These are phyloP conservation scores for Suhomyces sp. DNA, from an alignment of 805 yeast genomes.

Conservation along the genomic window DNA sequence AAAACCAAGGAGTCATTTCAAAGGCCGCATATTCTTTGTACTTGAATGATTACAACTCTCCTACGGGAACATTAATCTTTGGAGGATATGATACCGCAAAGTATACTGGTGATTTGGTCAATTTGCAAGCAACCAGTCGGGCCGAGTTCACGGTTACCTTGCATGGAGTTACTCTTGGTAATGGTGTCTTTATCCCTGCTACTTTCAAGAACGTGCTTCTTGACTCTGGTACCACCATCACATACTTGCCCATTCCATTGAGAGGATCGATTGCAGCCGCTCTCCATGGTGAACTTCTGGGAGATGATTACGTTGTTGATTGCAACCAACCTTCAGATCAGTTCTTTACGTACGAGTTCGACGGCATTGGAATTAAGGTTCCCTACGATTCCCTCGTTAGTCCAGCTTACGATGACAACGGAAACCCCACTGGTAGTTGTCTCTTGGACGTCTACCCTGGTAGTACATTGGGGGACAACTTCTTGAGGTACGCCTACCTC, in stretches of 20 bases:
- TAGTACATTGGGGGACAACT: constrained; percentile 50
- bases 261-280: neutral
- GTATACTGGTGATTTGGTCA: constrained; percentile 12
- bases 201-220: constrained; percentile 3
- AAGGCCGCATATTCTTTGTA: constrained; percentile 15
- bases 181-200: constrained; percentile 1
- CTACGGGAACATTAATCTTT: constrained; percentile 17
- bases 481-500: constrained; percentile 51
- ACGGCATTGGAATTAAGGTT: constrained; percentile 6
- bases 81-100: constrained; percentile 25
- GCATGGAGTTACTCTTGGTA: constrained; percentile 1
- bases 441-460: neutral
- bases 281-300: constrained; percentile 2
- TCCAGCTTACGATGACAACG: neutral
- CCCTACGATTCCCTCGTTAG: constrained; percentile 8
- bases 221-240: constrained; percentile 10
- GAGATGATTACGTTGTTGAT: neutral
- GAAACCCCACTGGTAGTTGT: neutral
- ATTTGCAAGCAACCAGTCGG: constrained; percentile 1
- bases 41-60: constrained; percentile 10
- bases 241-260: constrained; percentile 5
- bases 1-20: constrained; percentile 10
- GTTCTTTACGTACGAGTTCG: constrained; percentile 6
- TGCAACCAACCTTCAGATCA: constrained; percentile 10
- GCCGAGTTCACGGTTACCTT: constrained; percentile 4